Conservation (phyloP, 805 yeast species). For the Yamadazyma endophytica region DNA sequence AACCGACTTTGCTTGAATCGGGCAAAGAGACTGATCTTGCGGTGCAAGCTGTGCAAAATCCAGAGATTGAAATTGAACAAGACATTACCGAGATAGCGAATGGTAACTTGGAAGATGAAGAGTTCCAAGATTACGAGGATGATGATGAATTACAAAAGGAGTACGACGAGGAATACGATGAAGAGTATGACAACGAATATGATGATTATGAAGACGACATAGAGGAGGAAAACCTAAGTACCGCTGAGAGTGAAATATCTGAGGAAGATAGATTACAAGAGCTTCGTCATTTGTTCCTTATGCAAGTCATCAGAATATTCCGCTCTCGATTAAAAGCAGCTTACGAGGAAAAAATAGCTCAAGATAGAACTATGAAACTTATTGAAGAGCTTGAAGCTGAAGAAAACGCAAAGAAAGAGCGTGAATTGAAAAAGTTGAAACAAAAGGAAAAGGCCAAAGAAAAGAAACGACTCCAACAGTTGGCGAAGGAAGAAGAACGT, state of each 20-base stretch:
- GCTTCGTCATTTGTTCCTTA: slow-evolving; percentile 73
- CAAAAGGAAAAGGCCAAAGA: slow-evolving; percentile 70
- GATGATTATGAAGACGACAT: slow-evolving; percentile 38
- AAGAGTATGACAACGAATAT: slow-evolving; percentile 32
- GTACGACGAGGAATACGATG: slow-evolving; percentile 22
- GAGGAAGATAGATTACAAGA: slow-evolving; percentile 70
- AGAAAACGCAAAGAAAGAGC: slow-evolving; percentile 58
- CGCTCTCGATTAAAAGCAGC: slow-evolving; percentile 71
- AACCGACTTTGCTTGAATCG: slow-evolving; percentile 5
- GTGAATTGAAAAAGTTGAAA: slow-evolving; percentile 59
- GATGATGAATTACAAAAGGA: slow-evolving; percentile 21
- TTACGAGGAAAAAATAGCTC: slow-evolving; percentile 76
- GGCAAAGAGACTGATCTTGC: no score
- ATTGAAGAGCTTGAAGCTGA: slow-evolving; percentile 70
- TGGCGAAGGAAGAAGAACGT: slow-evolving; percentile 60
- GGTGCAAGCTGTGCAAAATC: background rate
- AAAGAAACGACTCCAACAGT: slow-evolving; percentile 58
- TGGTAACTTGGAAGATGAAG: slow-evolving; percentile 13
- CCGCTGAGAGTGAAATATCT: slow-evolving; percentile 31
- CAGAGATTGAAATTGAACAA: background rate
- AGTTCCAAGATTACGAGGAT: slow-evolving; percentile 13
- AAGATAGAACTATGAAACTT: slow-evolving; percentile 59
- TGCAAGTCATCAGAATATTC: slow-evolving; percentile 74
- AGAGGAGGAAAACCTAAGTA: slow-evolving; percentile 37
- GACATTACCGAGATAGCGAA: no score